Conservation (phyloP, 192 early-diverging fungal genomes). For the Coemansia sp. region DNA sequence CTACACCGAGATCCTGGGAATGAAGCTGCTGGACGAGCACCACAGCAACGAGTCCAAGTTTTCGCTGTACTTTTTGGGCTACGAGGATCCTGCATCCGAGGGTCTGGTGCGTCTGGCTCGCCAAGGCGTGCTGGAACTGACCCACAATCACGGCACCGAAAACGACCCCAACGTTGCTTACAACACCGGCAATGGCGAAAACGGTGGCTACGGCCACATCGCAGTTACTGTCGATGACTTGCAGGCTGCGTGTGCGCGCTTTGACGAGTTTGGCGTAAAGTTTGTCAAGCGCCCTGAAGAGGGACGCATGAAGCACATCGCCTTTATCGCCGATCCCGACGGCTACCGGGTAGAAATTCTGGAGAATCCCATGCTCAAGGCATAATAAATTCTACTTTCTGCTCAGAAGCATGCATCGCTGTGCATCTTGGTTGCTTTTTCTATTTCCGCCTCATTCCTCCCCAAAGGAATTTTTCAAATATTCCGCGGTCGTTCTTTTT, state of each 20-base stretch:
- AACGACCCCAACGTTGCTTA: slow-evolving; percentile 62
- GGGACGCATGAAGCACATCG: slow-evolving; percentile 80
- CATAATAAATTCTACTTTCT: background rate
- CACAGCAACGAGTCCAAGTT: slow-evolving; percentile 47
- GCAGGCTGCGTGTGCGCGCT: slow-evolving; percentile 71
- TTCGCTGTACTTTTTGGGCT: slow-evolving; percentile 77
- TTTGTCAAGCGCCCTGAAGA: slow-evolving; percentile 74
- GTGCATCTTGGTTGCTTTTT: too few species aligned
- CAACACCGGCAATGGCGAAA: slow-evolving; percentile 69
- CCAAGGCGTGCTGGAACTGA: slow-evolving; percentile 77
- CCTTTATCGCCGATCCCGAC: slow-evolving; percentile 81
- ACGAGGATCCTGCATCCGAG: slow-evolving; percentile 51
- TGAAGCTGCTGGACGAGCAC: slow-evolving; percentile 57
- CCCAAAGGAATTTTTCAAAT: background rate
- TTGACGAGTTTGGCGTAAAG: slow-evolving; percentile 67
- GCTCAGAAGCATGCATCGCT: background rate
- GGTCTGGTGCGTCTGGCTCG: slow-evolving; percentile 57
- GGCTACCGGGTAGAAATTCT: slow-evolving; percentile 76
- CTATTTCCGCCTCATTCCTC: background rate
- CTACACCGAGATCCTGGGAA: slow-evolving; percentile 73
- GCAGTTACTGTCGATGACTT: slow-evolving; percentile 77
- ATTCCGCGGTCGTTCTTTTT: slow-evolving; percentile 5
- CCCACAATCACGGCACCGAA: slow-evolving; percentile 85
- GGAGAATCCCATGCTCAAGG: slow-evolving; percentile 40
- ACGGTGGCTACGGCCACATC: slow-evolving; percentile 79